Evolutionary conservation across 345 rosid genomes (phyloP).

Genomic region (Eutrema japonicum): DNA sequence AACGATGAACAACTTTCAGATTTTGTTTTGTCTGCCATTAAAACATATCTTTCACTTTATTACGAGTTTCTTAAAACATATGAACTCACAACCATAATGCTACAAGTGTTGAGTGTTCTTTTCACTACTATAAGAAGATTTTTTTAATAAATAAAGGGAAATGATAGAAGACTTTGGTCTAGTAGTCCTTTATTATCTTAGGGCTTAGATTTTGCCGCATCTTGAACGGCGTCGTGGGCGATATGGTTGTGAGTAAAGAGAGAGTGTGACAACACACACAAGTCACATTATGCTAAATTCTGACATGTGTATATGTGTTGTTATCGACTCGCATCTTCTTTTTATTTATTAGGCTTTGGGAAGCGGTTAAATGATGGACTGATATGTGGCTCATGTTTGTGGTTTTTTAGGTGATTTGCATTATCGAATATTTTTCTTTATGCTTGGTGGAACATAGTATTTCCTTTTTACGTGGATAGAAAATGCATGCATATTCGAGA

Average conservation of each 20-base stretch:
- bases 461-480: constrained; percentile 10
- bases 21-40: neutral
- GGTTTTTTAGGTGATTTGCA: neutral
- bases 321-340: constrained; percentile 29
- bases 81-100: neutral
- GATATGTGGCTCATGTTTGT: constrained; percentile 17
- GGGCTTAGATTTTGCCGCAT: constrained; percentile 27
- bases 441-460: neutral
- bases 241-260: constrained; percentile 14
- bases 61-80: neutral
- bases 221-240: constrained; percentile 14
- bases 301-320: constrained; percentile 20
- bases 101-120: neutral
- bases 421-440: constrained; percentile 5
- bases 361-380: constrained; percentile 19
- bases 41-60: neutral
- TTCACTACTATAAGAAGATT: neutral
- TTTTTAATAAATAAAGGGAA: too few species aligned
- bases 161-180: neutral
- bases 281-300: constrained; percentile 4
- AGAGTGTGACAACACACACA: constrained; percentile 17
- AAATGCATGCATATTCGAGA: constrained; percentile 30
- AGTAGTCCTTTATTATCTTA: neutral
- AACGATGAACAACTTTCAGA: constrained; percentile 4
- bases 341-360: constrained; percentile 25